A percentile compares a stretch with the other conserved stretches of the same genome.
phyloP scores from a whole-genome alignment of 441 rosid genomes.

The Sinapis alba region DNA sequence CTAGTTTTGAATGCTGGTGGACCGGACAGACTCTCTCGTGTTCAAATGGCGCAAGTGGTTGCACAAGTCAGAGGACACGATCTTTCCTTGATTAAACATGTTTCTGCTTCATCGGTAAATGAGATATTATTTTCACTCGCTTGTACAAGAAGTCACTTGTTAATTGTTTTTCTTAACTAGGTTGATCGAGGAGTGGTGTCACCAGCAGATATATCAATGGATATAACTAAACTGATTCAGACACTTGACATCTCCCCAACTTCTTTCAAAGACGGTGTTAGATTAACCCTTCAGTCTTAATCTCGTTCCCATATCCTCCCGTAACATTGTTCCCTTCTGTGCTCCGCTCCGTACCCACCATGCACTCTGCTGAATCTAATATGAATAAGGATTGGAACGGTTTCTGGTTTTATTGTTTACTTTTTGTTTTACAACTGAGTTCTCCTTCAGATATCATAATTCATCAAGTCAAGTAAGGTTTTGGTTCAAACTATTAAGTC shows the following conservation, averaged over 20 bases:
- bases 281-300: constrained; percentile 58
- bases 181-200: constrained; percentile 76
- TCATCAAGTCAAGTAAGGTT: background rate
- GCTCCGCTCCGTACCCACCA: background rate
- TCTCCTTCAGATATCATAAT: too few species aligned
- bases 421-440: too few species aligned
- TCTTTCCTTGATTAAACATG: constrained; percentile 59
- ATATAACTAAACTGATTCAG: constrained; percentile 64
- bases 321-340: background rate
- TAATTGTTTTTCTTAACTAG: constrained; percentile 39
- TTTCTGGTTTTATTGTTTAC: too few species aligned
- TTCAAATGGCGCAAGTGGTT: constrained; percentile 85
- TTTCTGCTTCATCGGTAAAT: constrained; percentile 69
- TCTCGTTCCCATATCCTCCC: constrained; percentile 12
- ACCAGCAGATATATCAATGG: constrained; percentile 93
- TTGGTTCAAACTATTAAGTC: background rate
- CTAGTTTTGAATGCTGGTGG: constrained; percentile 79
- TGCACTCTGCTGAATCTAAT: too few species aligned
- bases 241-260: constrained; percentile 57
- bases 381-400: too few species aligned
- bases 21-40: constrained; percentile 79
- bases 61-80: constrained; percentile 65
- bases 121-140: background rate
- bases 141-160: background rate
- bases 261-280: constrained; percentile 67